Percentiles rank a stretch among this genome's conserved stretches.
Evolutionary conservation across 2,329 filamentous ascomycete genomes (phyloP).

Genomic region (Salinomyces thailandicus): DNA sequence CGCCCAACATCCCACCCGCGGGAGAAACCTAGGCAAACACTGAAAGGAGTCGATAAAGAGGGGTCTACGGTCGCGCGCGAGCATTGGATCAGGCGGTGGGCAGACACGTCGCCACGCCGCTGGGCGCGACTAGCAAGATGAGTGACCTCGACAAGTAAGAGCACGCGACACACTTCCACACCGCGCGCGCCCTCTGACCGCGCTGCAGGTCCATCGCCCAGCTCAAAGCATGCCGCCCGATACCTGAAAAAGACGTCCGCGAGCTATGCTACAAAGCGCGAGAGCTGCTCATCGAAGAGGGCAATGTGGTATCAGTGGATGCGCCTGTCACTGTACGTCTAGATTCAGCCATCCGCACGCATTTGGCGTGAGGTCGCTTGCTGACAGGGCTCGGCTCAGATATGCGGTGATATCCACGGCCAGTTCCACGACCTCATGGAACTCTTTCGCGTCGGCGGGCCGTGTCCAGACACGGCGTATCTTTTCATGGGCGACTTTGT

Average conservation of each 20-base stretch:
- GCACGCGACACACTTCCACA: slow-evolving; percentile 10
- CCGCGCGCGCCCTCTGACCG: slow-evolving; percentile 7
- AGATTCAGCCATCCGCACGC: no score
- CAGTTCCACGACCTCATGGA: slow-evolving; percentile 98
- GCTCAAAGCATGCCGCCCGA: slow-evolving; percentile 87
- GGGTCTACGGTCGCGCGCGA: not conserved
- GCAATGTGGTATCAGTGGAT: slow-evolving; percentile 90
- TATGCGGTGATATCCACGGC: slow-evolving; percentile 94
- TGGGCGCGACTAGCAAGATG: slow-evolving; percentile 44
- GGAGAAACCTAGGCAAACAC: not conserved
- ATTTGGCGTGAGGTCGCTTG: not conserved
- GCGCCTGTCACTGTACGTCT: slow-evolving; percentile 73
- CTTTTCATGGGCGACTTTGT: slow-evolving; percentile 99
- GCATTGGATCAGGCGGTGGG: not conserved
- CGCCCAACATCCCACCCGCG: no score
- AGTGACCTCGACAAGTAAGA: slow-evolving; percentile 85
- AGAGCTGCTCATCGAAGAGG: slow-evolving; percentile 92
- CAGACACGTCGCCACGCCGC: slow-evolving; percentile 4
- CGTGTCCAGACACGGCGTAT: slow-evolving; percentile 92
- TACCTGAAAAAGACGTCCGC: slow-evolving; percentile 88
- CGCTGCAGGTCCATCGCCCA: slow-evolving; percentile 77
- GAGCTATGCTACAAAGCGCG: slow-evolving; percentile 96
- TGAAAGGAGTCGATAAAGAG: no score
- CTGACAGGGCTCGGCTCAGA: no score
- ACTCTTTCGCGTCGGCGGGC: slow-evolving; percentile 83